Base-by-base conservation (phyloP, 1,284 basidiomycete species). In the Boletus albobrunnescens region DNA sequence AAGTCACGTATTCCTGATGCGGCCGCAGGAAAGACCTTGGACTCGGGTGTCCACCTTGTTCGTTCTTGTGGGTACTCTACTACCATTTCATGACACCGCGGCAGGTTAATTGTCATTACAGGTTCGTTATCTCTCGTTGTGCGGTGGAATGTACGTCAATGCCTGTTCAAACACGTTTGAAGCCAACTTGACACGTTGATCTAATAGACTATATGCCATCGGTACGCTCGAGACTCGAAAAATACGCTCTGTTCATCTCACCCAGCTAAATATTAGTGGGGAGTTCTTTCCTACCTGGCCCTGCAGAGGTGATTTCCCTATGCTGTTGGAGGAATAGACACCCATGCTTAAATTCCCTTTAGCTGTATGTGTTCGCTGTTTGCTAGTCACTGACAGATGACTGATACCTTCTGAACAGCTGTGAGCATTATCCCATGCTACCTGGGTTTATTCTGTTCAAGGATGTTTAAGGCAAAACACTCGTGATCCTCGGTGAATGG, bases 311-410 rank as follows among this genome's bases (percentile, higher is more conserved):
- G 41, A 33, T 24, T 11, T 13, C 6, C n/a, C 4, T 22, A 23
- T 1, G 4, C 12, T 1, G 3, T 14, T n/a, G n/a, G 3, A 33
- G 3, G 4, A 11, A 39, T 2, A 3, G 8, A n/a, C n/a, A n/a
- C n/a, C n/a, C n/a, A n/a, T 12, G n/a, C 30, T 35, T 6, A 49
- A n/a, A 3, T 22, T 3, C 17, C 20, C 2, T 12, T 6, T 32
- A 51, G 50, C 16, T 11, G 50, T 51, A 37, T 3, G 44, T 51
- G n/a, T 23, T 22, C 9, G 37, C 5, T n/a, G n/a, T n/a, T n/a
- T n/a, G n/a, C n/a, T n/a, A n/a, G n/a, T n/a, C n/a, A n/a, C n/a
- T n/a, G n/a, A n/a, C n/a, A n/a, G n/a, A n/a, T n/a, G n/a, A n/a
- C n/a, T n/a, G n/a, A n/a, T n/a, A 14, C 8, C 10, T 26, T 6